Base-by-base conservation (phyloP, 2,329 filamentous ascomycete species). In the Septoria linicola region DNA sequence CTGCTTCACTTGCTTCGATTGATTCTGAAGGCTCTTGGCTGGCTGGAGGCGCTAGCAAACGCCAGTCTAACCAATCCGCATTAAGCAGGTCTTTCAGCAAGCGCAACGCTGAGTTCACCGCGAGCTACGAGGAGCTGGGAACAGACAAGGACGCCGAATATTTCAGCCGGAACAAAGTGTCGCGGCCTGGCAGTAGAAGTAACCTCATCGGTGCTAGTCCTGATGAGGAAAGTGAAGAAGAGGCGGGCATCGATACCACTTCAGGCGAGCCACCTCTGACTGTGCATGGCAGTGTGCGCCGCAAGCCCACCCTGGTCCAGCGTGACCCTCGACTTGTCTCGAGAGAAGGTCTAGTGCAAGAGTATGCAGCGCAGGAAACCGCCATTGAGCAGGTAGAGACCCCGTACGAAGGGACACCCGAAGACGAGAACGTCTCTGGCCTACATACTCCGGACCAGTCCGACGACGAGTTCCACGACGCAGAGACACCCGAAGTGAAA, bases 21-120 rank as follows among this genome's bases (percentile, higher is more conserved):
- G 93, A 96, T 66, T 96, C 91, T 0, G 93, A 99, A 73, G 93
- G 82, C 3, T 96, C 91, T 0, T 99, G 93, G 93, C 83, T 99
- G 37, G 65, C 65, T 1, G 93, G 90, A 3, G 90, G 92, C 13
- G 76, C 79, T 55, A 68, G 76, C 60, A 72, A 78, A 67, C 71
- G 72, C 37, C 69, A 67, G 50, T 78, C 74, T 57, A 71, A 65
- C 64, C 72, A 65, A 59, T 73, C 71, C 49, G 65, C 72, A 59
- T 61, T 73, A 58, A 71, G 70, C 42, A 78, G 76, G 59, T 78
- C 76, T 8, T 65, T 69, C 27, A 70, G 71, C 51, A 70, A 70
- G 41, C 59, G 62, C 11, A 59, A 77, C 17, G 77, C 81, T 16
- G 78, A 82, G 20, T 80, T 80, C 48, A 75, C 72, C 31, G 78